A percentile compares a stretch with the other conserved stretches of the same genome.
These are phyloP conservation scores for Trichoderma polysporum DNA, from an alignment of 2,329 filamentous ascomycete genomes.

Conservation along the genomic window DNA sequence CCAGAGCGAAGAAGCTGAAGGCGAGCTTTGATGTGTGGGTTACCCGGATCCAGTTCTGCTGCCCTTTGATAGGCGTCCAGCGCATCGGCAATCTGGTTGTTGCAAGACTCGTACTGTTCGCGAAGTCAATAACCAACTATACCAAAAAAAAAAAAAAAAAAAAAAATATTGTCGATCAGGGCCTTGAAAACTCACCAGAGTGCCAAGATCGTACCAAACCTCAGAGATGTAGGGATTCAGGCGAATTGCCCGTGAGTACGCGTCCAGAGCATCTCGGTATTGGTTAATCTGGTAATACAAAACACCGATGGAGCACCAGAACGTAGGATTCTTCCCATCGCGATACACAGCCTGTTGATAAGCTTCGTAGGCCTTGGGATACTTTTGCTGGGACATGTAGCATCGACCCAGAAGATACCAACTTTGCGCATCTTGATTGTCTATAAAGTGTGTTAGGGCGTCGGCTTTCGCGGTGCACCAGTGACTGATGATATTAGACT, in stretches of 20 bases:
- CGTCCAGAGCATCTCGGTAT: constrained; percentile 95
- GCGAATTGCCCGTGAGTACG: constrained; percentile 93
- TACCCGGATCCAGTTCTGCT: constrained; percentile 87
- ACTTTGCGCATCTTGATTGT: constrained; percentile 93
- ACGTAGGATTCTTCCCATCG: constrained; percentile 94
- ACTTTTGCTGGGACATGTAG: constrained; percentile 99
- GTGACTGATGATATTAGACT: constrained; percentile 33
- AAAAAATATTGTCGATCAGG: neutral
- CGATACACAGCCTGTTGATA: constrained; percentile 99
- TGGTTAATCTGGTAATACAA: constrained; percentile 99
- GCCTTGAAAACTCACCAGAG: constrained; percentile 68
- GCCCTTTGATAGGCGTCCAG: constrained; percentile 94
- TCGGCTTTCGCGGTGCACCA: constrained; percentile 28
- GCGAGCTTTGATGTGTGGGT: constrained; percentile 94
- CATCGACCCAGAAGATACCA: constrained; percentile 97
- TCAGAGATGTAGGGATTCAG: constrained; percentile 98
- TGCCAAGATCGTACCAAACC: constrained; percentile 98
- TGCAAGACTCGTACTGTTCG: constrained; percentile 88
- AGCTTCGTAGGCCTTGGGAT: constrained; percentile 96
- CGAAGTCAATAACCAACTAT: constrained; percentile 32
- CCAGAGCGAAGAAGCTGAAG: constrained; percentile 85
- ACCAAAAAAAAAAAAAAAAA: neutral
- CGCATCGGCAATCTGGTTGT: constrained; percentile 96
- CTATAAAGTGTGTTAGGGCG: constrained; percentile 44
- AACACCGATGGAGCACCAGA: constrained; percentile 99